These are phyloP conservation scores for Phytophthora sp. DNA, from an alignment of 352 stramenopile genomes.

Conservation along the genomic window DNA sequence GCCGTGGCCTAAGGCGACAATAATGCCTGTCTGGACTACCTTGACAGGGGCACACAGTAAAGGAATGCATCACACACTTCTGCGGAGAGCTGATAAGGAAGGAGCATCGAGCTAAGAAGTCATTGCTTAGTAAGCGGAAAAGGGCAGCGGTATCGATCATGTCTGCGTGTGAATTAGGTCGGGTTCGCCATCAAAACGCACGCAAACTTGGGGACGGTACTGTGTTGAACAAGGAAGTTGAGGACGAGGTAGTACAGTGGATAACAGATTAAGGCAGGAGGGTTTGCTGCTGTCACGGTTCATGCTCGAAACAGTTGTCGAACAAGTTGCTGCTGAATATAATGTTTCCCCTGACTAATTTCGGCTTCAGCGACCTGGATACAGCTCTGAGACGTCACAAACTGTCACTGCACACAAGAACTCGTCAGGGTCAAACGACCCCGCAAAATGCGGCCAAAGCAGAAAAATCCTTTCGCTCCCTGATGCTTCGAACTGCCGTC, in stretches of 20 bases:
- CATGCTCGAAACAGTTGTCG: slow-evolving; percentile 10
- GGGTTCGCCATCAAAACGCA: background rate
- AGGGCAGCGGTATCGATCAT: background rate
- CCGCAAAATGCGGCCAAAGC: slow-evolving; percentile 9
- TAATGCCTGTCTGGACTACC: slow-evolving; percentile 6
- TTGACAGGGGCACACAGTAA: slow-evolving; percentile 6
- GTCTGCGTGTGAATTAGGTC: background rate
- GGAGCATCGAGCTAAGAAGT: slow-evolving; percentile 3
- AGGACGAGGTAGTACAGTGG: slow-evolving; percentile 8
- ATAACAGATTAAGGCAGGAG: slow-evolving; percentile 14
- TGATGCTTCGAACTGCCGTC: slow-evolving; percentile 7
- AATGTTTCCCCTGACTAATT: slow-evolving; percentile 3
- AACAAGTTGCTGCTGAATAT: background rate
- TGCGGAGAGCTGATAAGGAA: background rate
- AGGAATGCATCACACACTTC: slow-evolving; percentile 7
- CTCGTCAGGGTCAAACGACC: slow-evolving; percentile 19
- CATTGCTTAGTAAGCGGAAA: slow-evolving; percentile 5
- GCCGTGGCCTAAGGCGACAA: slow-evolving; percentile 9
- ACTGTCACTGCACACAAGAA: slow-evolving; percentile 11
- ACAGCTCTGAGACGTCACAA: too few species aligned
- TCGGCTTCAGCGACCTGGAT: slow-evolving; percentile 3
- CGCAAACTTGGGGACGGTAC: slow-evolving; percentile 1
- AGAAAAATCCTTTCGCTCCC: background rate
- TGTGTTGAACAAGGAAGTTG: background rate
- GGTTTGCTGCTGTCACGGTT: background rate